Conservation (phyloP, 1,284 basidiomycete genomes). For the Afroboletus lepidellus region DNA sequence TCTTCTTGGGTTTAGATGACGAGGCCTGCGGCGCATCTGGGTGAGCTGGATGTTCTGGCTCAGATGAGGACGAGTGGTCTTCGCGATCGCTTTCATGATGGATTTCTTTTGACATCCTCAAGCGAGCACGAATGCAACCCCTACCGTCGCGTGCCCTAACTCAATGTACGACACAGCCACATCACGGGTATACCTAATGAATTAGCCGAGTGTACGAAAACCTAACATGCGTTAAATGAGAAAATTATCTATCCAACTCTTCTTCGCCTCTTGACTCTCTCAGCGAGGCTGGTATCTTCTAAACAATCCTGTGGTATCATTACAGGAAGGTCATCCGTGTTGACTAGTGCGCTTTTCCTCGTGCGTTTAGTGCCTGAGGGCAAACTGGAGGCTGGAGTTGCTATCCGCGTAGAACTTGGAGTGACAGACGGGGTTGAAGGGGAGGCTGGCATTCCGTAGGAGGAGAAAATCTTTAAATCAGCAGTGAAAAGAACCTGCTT, state of each 20-base stretch:
- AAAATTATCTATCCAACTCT: slow-evolving; percentile 13
- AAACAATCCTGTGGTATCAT: not conserved
- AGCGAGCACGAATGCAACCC: too few relatives aligned
- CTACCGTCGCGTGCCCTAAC: too few relatives aligned
- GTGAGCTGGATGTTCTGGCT: slow-evolving; percentile 36
- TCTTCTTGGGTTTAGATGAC: slow-evolving; percentile 66
- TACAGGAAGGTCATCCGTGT: slow-evolving; percentile 10
- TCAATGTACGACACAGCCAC: slow-evolving; percentile 24
- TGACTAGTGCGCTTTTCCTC: not conserved
- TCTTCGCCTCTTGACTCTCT: slow-evolving; percentile 38
- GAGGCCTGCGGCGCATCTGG: slow-evolving; percentile 35
- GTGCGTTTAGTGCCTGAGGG: slow-evolving; percentile 20
- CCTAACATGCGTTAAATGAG: too few relatives aligned
- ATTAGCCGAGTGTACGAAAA: too few relatives aligned
- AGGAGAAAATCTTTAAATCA: slow-evolving; percentile 51
- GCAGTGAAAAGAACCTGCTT: slow-evolving; percentile 57
- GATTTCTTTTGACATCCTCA: slow-evolving; percentile 36
- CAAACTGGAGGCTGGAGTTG: slow-evolving; percentile 6
- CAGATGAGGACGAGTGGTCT: slow-evolving; percentile 34
- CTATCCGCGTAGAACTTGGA: slow-evolving; percentile 8
- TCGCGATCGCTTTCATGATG: slow-evolving; percentile 34
- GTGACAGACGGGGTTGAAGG: slow-evolving; percentile 6
- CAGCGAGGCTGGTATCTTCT: slow-evolving; percentile 27
- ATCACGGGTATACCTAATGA: not conserved
- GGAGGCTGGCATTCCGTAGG: slow-evolving; percentile 39